A percentile compares a stretch with the other conserved stretches of the same genome.
These are phyloP conservation scores for Venturia asperata DNA, from an alignment of 2,329 filamentous ascomycete species.

Conservation along the genomic window DNA sequence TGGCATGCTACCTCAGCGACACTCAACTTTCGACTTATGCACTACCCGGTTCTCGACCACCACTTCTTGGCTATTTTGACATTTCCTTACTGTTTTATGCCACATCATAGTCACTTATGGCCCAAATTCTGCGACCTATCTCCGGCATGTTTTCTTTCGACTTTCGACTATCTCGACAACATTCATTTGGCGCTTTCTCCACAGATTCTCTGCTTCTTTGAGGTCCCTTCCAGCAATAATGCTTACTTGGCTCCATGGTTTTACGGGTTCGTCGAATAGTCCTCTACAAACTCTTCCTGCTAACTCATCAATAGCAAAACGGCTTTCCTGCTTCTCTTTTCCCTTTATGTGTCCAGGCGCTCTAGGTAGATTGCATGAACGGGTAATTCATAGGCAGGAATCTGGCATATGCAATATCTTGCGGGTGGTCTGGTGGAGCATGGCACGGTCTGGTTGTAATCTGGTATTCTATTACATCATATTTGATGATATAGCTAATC, in stretches of 20 bases:
- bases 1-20: background rate
- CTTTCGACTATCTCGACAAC: background rate
- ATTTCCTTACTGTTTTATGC: conserved; percentile 7
- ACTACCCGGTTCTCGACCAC: background rate
- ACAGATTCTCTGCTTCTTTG: background rate
- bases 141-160: conserved; percentile 6
- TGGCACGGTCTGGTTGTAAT: background rate
- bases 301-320: background rate
- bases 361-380: background rate
- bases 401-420: background rate
- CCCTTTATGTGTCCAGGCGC: background rate
- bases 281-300: background rate
- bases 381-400: background rate
- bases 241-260: background rate
- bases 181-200: conserved; percentile 1
- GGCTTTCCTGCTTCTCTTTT: background rate
- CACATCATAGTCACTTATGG: conserved; percentile 10
- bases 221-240: background rate
- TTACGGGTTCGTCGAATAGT: background rate
- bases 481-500: conserved; percentile 2
- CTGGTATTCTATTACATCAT: conserved; percentile 9
- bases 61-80: conserved; percentile 5
- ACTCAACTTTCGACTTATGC: conserved; percentile 1
- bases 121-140: background rate
- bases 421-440: background rate